Conservation (phyloP, 73 alveolate species). For the Paramecium sonneborni region DNA sequence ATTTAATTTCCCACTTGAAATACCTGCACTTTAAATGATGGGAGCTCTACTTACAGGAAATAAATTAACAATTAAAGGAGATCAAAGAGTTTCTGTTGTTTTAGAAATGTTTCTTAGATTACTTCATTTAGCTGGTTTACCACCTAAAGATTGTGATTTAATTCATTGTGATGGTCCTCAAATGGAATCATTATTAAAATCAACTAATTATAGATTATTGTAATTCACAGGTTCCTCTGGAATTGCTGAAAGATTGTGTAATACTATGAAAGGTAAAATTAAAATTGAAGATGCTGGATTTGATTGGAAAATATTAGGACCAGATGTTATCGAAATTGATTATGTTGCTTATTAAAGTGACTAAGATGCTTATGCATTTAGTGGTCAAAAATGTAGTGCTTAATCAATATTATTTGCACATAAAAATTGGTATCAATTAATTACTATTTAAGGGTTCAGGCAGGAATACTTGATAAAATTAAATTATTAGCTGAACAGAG, state of each 20-base stretch:
- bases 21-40: conserved; percentile 83
- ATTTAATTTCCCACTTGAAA: conserved; percentile 94
- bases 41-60: conserved; percentile 90
- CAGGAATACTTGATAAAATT: conserved; percentile 75
- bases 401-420: conserved; percentile 89
- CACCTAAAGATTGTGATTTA: conserved; percentile 72
- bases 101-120: conserved; percentile 87
- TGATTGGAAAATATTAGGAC: conserved; percentile 96
- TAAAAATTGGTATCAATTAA: conserved; percentile 63
- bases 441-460: conserved; percentile 49
- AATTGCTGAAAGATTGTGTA: conserved; percentile 69
- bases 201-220: conserved; percentile 61
- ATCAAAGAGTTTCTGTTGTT: conserved; percentile 81
- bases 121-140: conserved; percentile 82
- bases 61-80: conserved; percentile 81
- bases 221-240: conserved; percentile 84
- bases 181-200: conserved; percentile 68
- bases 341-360: conserved; percentile 89
- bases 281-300: conserved; percentile 95
- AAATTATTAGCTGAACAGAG: conserved; percentile 80
- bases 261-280: conserved; percentile 72
- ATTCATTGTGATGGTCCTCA: conserved; percentile 76
- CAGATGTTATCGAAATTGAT: conserved; percentile 83
- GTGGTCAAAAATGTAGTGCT: conserved; percentile 93
- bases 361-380: conserved; percentile 91